These are phyloP conservation scores for Amanita rimosa DNA, from an alignment of 768 basidiomycete genomes.

Conservation along the genomic window DNA sequence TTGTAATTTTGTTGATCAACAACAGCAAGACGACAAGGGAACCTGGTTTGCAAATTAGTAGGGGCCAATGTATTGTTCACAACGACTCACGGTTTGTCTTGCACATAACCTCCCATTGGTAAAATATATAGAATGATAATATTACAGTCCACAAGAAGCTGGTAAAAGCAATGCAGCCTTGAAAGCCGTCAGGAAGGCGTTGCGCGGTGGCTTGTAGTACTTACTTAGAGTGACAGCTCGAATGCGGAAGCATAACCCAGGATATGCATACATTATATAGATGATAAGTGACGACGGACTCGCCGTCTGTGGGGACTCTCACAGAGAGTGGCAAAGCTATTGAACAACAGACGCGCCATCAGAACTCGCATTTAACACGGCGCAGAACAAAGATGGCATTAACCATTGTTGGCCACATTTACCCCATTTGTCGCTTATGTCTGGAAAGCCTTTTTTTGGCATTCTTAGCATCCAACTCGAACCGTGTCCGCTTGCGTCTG, in stretches of 20 bases:
- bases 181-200: neutral
- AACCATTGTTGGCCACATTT: neutral
- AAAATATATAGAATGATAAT: constrained; percentile 32
- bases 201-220: neutral
- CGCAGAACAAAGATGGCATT: neutral
- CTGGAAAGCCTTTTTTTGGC: constrained; percentile 24
- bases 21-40: constrained; percentile 36
- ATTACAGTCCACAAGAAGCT: constrained; percentile 39
- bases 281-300: neutral
- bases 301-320: constrained; percentile 2
- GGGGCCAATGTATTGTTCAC: neutral
- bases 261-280: constrained; percentile 1
- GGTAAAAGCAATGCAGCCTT: constrained; percentile 31
- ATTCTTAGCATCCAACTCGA: constrained; percentile 35
- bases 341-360: neutral
- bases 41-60: constrained; percentile 16
- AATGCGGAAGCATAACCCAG: constrained; percentile 1
- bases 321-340: neutral
- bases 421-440: constrained; percentile 6
- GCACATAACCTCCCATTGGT: constrained; percentile 35
- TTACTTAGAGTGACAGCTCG: neutral
- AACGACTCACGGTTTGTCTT: constrained; percentile 26
- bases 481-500: constrained; percentile 29
- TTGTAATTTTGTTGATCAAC: constrained; percentile 24
- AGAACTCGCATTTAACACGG: neutral